Evolutionary conservation across 768 basidiomycete genomes (phyloP), one percentile per base, ranked within the genome.

Genomic region (Serendipita indica): DNA sequence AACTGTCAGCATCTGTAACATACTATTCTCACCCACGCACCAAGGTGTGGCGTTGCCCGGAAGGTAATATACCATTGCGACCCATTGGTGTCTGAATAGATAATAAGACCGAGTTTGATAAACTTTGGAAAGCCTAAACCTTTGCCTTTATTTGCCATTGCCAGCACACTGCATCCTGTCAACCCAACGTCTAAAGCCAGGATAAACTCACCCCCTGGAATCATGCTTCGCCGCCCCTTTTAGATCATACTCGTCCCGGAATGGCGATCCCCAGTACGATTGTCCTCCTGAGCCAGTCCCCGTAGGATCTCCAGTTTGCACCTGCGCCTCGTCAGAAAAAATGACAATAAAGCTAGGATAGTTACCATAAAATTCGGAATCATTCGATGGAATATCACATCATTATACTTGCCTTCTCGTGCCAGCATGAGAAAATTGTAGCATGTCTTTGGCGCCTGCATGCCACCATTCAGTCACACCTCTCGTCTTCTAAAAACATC

Each of bases 341-440:
- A 61, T 10, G 57, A 32, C n/a, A 59, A 30, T 25, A 28, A n/a
- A n/a, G 34, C 10, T 33, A 35, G 3, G 52, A 58, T 28, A 63
- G 74, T 57, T 61, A 90, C 90, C 94, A 97, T 97, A 67, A 96
- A 96, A 0, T 86, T 90, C 3, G 92, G 93, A 12, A 97, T 88
- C 27, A 94, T 73, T 18, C 94, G 81, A 68, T 99, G 94, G 69
- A 98, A 99, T 22, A 90, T 70, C 60, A 83, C 83, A 63, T 89
- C 74, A 63, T 97, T 83, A 66, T 97, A 99, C 66, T 93, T 92
- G 6, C 92, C 90, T 22, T 82, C 76, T 61, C 82, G 80, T 0
- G 96, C 93, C 5, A 99, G 79, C 84, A 89, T 89, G 28, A 99
- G 72, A 70, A 97, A 99, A 69, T 99, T 99, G 70, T 99, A 99